Evolutionary conservation across 1,284 basidiomycete species (phyloP).

Genomic region (Pyrrhoderma noxium): DNA sequence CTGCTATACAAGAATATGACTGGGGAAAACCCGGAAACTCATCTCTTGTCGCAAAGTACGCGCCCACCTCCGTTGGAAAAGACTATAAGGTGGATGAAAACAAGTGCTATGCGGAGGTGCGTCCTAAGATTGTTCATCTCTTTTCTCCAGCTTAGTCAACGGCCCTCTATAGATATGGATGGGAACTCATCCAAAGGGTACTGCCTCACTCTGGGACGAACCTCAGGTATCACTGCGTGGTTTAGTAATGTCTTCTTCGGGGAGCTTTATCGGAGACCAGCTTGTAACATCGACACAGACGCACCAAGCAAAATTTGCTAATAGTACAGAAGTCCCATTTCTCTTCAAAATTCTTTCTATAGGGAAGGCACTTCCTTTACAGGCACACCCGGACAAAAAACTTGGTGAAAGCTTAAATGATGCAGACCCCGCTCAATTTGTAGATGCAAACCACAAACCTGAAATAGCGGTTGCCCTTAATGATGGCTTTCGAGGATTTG

Average conservation of each 20-base stretch:
- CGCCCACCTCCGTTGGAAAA: slow-evolving; percentile 14
- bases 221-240: slow-evolving; percentile 30
- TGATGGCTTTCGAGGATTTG: slow-evolving; percentile 53
- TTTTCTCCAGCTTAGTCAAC: no score
- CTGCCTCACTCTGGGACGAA: slow-evolving; percentile 33
- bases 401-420: slow-evolving; percentile 44
- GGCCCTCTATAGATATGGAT: no score
- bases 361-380: slow-evolving; percentile 57
- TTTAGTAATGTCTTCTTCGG: slow-evolving; percentile 33
- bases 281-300: slow-evolving; percentile 1
- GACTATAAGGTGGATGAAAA: slow-evolving; percentile 17
- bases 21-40: slow-evolving; percentile 20
- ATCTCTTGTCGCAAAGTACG: slow-evolving; percentile 20
- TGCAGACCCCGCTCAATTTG: slow-evolving; percentile 41
- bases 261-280: slow-evolving; percentile 29
- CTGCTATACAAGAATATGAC: slow-evolving; percentile 18
- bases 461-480: slow-evolving; percentile 65
- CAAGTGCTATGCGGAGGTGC: slow-evolving; percentile 20
- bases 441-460: slow-evolving; percentile 55
- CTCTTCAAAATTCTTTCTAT: slow-evolving; percentile 58
- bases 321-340: slow-evolving; percentile 39
- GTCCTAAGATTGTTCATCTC: background rate
- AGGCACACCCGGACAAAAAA: slow-evolving; percentile 61
- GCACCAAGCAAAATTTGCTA: slow-evolving; percentile 32
- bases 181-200: slow-evolving; percentile 57